Conservation (phyloP, 2,329 filamentous ascomycete species). For the Ilyonectria mors-panacis region DNA sequence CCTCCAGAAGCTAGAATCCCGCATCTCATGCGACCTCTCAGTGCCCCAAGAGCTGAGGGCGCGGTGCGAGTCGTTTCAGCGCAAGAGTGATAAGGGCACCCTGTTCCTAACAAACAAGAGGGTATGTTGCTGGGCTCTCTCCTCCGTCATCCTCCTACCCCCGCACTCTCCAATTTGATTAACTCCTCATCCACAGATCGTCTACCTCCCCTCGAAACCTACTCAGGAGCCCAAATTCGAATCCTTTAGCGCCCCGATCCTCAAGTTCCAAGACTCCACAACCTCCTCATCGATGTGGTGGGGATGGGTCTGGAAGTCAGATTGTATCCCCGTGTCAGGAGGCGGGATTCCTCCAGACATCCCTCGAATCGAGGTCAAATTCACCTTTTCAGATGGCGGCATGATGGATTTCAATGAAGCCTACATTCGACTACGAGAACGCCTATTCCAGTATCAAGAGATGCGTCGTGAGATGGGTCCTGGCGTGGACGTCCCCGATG, state of each 20-base stretch:
- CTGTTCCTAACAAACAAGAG: conserved; percentile 89
- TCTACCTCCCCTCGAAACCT: conserved; percentile 85
- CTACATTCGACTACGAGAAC: conserved; percentile 88
- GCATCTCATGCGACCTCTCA: conserved; percentile 83
- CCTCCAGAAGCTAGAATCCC: conserved; percentile 83
- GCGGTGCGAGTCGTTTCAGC: conserved; percentile 74
- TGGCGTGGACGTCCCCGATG: conserved; percentile 78
- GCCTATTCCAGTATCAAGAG: conserved; percentile 85
- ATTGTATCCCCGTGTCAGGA: conserved; percentile 84
- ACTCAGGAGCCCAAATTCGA: conserved; percentile 76
- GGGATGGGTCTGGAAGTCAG: conserved; percentile 90
- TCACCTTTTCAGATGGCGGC: conserved; percentile 96
- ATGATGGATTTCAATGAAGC: conserved; percentile 89
- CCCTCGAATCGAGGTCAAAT: conserved; percentile 82
- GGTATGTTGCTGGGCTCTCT: conserved; percentile 61
- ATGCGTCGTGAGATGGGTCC: conserved; percentile 78
- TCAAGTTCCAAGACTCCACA: conserved; percentile 89
- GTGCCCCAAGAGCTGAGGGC: conserved; percentile 75
- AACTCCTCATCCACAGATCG: conserved; percentile 69
- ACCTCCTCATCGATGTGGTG: conserved; percentile 89
- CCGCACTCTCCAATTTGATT: conserved; percentile 1
- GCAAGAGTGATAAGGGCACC: conserved; percentile 81
- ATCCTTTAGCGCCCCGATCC: conserved; percentile 90
- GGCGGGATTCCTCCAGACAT: conserved; percentile 85
- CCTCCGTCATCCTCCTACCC: not conserved